Evolutionary conservation across 495 filamentous ascomycete genomes (phyloP), one percentile per base, ranked within the genome.

Genomic region (Hamigera avellanea): DNA sequence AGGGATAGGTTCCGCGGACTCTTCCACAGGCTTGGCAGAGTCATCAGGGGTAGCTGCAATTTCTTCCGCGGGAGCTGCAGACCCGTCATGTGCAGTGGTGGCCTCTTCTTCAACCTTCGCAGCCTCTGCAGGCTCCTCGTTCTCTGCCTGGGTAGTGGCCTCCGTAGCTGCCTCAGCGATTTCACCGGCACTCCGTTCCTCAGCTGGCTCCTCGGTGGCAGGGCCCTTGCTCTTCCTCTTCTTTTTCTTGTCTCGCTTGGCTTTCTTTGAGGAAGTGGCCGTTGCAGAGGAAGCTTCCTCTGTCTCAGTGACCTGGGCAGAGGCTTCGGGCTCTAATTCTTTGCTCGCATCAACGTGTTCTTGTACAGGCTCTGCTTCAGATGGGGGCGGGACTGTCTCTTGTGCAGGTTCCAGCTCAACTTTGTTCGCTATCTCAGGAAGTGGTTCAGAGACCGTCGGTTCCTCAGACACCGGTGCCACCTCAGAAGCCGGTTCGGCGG

Each of bases 241-340:
- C 46, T 59, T 59, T 35, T 53, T 56, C 39, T 59, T 57, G 28
- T 53, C 49, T 13, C 44, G 42, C 41, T 59, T 57, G 10, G 53
- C 47, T 28, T 64, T 64, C 40, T 62, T 66, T 6, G 50, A 47
- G 5, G 48, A 41, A 26, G 40, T 35, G 8, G 43, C 44, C 7
- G 37, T 21, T 31, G 31, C 35, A 25, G 41, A 0, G 1, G 26
- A 1, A 9, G 12, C 29, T 14, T 21, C 41, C 13, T 34, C 30
- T 18, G 17, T 5, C 6, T 33, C 31, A 18, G 17, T 14, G 3
- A 17, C 31, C 7, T 3, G 15, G 6, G n/a, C 14, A 33, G 31
- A 3, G 4, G 13, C 26, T 36, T 36, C 14, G 5, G 9, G 31
- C 17, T 33, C 17, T 16, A 14, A 3, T 19, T 33, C 31, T 19